Conservation (phyloP, 192 early-diverging fungal species). For the Cetraspora pellucida region DNA sequence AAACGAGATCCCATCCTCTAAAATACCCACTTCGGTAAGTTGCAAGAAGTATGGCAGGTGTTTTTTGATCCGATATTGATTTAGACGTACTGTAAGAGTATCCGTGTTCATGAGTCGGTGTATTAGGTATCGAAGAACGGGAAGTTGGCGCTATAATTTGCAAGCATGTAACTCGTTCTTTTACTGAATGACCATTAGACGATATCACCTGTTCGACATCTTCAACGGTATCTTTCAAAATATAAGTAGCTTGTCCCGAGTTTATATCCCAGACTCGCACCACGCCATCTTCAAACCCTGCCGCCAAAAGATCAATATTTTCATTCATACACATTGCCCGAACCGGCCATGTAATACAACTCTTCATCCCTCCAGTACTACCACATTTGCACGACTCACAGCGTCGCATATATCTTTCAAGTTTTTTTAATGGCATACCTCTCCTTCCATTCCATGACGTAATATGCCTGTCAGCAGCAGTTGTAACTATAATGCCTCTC, state of each 20-base stretch:
- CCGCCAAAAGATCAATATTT: constrained; percentile 15
- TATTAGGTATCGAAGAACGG: too few relatives aligned
- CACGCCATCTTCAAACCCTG: constrained; percentile 37
- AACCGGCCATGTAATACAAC: constrained; percentile 36
- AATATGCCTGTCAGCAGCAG: constrained; percentile 24
- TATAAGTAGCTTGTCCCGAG: constrained; percentile 23
- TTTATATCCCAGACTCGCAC: constrained; percentile 32
- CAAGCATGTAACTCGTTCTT: constrained; percentile 33
- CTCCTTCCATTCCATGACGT: constrained; percentile 31
- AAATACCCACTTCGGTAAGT: constrained; percentile 29
- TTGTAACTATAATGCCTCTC: constrained; percentile 17
- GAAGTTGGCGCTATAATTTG: constrained; percentile 14
- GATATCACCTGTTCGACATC: constrained; percentile 27
- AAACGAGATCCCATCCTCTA: constrained; percentile 31
- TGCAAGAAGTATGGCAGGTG: constrained; percentile 3
- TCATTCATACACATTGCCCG: constrained; percentile 26
- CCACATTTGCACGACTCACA: constrained; percentile 33
- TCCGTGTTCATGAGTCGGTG: too few relatives aligned
- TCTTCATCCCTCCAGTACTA: constrained; percentile 23
- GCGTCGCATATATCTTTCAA: constrained; percentile 29
- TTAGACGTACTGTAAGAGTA: background rate
- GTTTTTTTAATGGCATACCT: too few relatives aligned
- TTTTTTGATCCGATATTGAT: background rate
- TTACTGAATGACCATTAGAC: too few relatives aligned
- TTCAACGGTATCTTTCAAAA: constrained; percentile 34